A percentile compares a stretch with the other conserved stretches of the same genome.
phyloP scores from a whole-genome alignment of 75 land plant genomes.

The Picea glauca region DNA sequence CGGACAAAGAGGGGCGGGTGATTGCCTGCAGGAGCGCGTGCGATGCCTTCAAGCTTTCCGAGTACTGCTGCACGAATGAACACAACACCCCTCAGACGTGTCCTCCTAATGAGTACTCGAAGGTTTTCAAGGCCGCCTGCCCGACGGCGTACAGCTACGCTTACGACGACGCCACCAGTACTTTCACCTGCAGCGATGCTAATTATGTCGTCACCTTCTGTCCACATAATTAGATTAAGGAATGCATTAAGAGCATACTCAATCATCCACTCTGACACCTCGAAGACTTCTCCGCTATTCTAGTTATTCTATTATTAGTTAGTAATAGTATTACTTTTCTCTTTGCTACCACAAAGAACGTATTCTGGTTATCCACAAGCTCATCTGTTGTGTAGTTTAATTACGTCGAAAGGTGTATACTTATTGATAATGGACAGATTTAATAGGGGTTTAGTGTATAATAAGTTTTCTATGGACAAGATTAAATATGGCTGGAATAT shows the following conservation, averaged over 20 bases:
- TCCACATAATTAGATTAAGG: conserved; percentile 10
- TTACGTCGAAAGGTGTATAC: no score
- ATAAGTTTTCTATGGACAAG: no score
- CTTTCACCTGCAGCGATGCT: conserved; percentile 58
- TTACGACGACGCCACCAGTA: conserved; percentile 63
- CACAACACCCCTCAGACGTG: conserved; percentile 50
- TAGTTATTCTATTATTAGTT: no score
- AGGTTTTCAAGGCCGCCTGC: conserved; percentile 44
- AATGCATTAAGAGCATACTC: no score
- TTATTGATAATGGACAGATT: no score
- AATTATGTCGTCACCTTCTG: conserved; percentile 58
- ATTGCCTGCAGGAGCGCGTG: conserved; percentile 85
- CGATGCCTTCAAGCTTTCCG: conserved; percentile 40
- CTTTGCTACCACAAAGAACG: no score
- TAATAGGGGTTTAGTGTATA: no score
- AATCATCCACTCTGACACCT: no score
- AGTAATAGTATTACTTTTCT: no score
- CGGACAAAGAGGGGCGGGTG: conserved; percentile 17
- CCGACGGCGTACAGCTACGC: conserved; percentile 81
- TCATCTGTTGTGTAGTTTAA: no score
- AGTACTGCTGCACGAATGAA: conserved; percentile 76
- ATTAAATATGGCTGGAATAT: no score
- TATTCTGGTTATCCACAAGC: no score
- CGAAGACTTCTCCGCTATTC: not conserved
- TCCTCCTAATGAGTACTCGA: conserved; percentile 42